Base-by-base conservation (phyloP, 805 yeast species). In the Aciculoconidium aculeatum region DNA sequence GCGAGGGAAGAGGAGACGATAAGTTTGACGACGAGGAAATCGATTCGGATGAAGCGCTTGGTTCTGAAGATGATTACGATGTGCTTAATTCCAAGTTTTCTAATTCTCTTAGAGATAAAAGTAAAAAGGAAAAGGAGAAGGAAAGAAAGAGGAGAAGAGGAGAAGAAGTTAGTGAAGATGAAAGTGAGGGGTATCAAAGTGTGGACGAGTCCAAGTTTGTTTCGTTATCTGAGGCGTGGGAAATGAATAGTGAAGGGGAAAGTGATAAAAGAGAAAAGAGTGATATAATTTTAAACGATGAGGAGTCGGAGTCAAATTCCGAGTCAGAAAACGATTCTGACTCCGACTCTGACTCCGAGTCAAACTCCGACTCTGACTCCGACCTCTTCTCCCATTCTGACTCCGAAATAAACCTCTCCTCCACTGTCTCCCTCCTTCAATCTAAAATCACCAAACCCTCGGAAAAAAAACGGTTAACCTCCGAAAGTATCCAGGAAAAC, bases 201-300 rank as follows among this genome's bases (percentile, higher is more conserved):
- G 66, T 82, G 23, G 95, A 85, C 44, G 95, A 85, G 48, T 63
- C 55, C 17, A 82, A 85, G 41, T 65, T 87, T 31, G 69, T 81
- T 35, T 73, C 94, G 0, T 62, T 87, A 21, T 80, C 94, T n/a
- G 87, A 79, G 42, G 87, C 84, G 3, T 86, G 95, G 95, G 96
- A 82, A 47, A 55, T 75, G 55, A 92, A 84, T 50, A 85, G 78
- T 17, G 58, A 52, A 16, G 79, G 49, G 23, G 47, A 43, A 25
- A 22, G 25, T 8, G 17, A 16, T 2, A 9, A 26, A 3, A 30
- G 40, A 12, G 47, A 33, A 25, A 37, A 27, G 36, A 45, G 37
- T 29, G 57, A 49, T n/a, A 31, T 52, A 15, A 50, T 53, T 1
- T 51, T 57, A 29, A 41, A 53, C 21, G 54, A 53, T 30, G 59